Conservation (phyloP, 345 rosid species). For the Balakata baccata region DNA sequence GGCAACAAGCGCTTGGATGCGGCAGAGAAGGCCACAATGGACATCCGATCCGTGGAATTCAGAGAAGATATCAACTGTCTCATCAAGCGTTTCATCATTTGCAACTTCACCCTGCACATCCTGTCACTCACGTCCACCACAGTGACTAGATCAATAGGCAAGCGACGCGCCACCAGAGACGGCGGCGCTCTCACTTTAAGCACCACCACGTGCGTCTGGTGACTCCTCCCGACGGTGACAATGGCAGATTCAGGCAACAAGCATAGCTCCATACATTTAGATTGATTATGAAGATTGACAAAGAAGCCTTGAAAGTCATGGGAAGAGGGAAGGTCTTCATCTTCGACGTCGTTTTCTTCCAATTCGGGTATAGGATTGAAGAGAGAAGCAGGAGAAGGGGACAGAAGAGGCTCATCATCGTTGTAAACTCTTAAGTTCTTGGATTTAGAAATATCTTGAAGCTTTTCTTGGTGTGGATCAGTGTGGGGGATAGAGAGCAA, state of each 20-base stretch:
- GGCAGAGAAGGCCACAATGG: conserved; percentile 73
- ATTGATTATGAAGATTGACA: conserved; percentile 16
- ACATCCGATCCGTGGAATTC: conserved; percentile 60
- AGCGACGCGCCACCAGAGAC: conserved; percentile 27
- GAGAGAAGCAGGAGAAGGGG: conserved; percentile 55
- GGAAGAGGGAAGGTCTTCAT: conserved; percentile 18
- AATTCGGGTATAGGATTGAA: conserved; percentile 63
- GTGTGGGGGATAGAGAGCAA: conserved; percentile 22
- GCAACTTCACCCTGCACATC: conserved; percentile 44
- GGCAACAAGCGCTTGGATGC: conserved; percentile 66
- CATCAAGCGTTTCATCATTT: conserved; percentile 63
- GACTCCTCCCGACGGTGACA: conserved; percentile 49
- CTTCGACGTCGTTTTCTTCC: conserved; percentile 61
- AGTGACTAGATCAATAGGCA: conserved; percentile 67
- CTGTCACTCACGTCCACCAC: conserved; percentile 65
- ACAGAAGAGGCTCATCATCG: conserved; percentile 71
- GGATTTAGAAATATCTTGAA: conserved; percentile 14
- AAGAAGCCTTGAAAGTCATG: conserved; percentile 59
- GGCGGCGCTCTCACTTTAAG: conserved; percentile 66
- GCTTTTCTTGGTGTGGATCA: conserved; percentile 24
- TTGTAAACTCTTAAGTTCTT: conserved; percentile 57
- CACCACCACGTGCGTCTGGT: conserved; percentile 53
- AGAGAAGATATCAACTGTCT: conserved; percentile 54
- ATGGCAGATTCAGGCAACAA: conserved; percentile 68
- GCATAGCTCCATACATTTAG: conserved; percentile 41